phyloP scores from a whole-genome alignment of 1,139 yeast species.

The Scheffersomyces illinoinensis region DNA sequence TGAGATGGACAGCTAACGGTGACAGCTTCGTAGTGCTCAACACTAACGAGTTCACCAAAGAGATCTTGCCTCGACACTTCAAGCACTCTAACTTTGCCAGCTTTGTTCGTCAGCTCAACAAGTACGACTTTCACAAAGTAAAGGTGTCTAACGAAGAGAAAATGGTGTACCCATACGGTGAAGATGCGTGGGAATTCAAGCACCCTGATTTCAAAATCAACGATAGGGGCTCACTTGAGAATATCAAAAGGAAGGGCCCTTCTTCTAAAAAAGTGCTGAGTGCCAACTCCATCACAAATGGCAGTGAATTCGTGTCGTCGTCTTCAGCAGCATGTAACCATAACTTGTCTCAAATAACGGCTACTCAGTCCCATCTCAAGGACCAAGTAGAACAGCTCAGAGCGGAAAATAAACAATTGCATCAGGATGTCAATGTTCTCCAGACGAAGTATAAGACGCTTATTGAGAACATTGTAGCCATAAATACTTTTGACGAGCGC shows the following conservation, averaged over 20 bases:
- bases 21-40: conserved; percentile 87
- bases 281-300: conserved; percentile 3
- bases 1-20: conserved; percentile 81
- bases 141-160: conserved; percentile 59
- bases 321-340: conserved; percentile 5
- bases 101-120: conserved; percentile 91
- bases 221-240: conserved; percentile 70
- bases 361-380: conserved; percentile 26
- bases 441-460: conserved; percentile 64
- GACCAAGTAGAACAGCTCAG: conserved; percentile 45
- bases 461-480: conserved; percentile 57
- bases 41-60: conserved; percentile 58
- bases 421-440: conserved; percentile 45
- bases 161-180: conserved; percentile 61
- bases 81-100: conserved; percentile 93
- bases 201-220: conserved; percentile 84
- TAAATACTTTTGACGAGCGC: conserved; percentile 58
- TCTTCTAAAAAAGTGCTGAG: conserved; percentile 39
- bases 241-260: conserved; percentile 81
- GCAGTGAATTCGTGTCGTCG: conserved; percentile 13
- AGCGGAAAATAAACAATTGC: conserved; percentile 41
- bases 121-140: conserved; percentile 47
- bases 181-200: conserved; percentile 90
- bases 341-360: conserved; percentile 8
- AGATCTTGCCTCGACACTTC: conserved; percentile 58